Evolutionary conservation across 2,329 filamentous ascomycete genomes (phyloP).

Genomic region (Pseudogymnoascus sp.): DNA sequence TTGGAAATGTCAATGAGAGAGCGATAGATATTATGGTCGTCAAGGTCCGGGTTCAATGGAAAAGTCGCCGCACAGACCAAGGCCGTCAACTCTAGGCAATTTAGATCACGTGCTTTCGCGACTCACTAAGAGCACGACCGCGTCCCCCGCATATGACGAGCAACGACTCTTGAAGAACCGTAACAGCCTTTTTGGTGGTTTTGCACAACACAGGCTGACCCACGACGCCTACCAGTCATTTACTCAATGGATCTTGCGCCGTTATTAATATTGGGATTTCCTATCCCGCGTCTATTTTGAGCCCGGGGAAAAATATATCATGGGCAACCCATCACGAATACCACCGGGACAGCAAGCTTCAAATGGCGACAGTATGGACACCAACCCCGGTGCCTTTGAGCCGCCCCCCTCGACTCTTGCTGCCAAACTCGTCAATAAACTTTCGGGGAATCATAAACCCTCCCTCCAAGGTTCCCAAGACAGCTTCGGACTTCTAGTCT

Average conservation of each 20-base stretch:
- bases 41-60: neutral
- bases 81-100: neutral
- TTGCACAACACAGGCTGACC: neutral
- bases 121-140: neutral
- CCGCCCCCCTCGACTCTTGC: conserved; percentile 74
- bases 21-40: neutral
- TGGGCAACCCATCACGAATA: neutral
- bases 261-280: neutral
- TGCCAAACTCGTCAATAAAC: conserved; percentile 77
- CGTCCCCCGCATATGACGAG: neutral
- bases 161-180: neutral
- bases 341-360: neutral
- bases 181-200: neutral
- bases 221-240: neutral
- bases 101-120: conserved; percentile 3
- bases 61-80: conserved; percentile 4
- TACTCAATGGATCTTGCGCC: neutral
- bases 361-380: conserved; percentile 5
- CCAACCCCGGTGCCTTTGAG: conserved; percentile 14
- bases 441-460: conserved; percentile 57
- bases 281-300: neutral
- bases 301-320: neutral
- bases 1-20: neutral
- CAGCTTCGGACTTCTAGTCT: conserved; percentile 65
- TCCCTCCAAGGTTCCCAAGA: conserved; percentile 60